These are phyloP conservation scores for Colletotrichum paranaense DNA, from an alignment of 2,329 filamentous ascomycete species.

Conservation along the genomic window DNA sequence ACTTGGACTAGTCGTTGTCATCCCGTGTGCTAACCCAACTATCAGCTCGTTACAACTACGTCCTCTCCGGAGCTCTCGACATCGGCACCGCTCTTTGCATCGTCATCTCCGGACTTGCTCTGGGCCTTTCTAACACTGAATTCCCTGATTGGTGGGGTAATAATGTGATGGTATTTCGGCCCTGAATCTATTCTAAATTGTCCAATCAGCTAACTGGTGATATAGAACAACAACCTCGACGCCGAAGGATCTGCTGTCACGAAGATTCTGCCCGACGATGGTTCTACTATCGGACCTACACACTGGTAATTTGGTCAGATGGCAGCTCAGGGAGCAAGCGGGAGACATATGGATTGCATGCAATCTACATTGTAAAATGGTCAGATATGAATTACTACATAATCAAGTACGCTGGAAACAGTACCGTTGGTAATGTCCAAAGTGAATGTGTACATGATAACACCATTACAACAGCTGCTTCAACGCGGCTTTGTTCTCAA, in stretches of 20 bases:
- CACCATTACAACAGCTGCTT: no score
- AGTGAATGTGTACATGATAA: no score
- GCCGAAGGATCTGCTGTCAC: constrained; percentile 41
- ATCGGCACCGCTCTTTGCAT: constrained; percentile 69
- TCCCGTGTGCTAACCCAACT: background rate
- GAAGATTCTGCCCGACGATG: constrained; percentile 42
- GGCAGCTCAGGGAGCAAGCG: no score
- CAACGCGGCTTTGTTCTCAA: no score
- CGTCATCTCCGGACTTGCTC: constrained; percentile 60
- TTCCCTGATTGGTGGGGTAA: constrained; percentile 63
- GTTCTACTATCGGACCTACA: constrained; percentile 42
- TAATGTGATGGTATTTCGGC: no score
- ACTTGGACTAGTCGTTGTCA: background rate
- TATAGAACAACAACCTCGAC: constrained; percentile 44
- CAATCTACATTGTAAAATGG: no score
- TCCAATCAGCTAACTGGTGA: background rate
- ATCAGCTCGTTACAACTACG: constrained; percentile 66
- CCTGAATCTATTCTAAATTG: no score
- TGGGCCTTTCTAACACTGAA: constrained; percentile 55
- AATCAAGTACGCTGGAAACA: no score
- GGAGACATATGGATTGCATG: no score
- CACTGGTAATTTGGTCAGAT: constrained; percentile 36
- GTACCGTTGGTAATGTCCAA: no score
- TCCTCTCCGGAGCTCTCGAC: constrained; percentile 68
- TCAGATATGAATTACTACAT: no score